phyloP scores from a whole-genome alignment of 2,329 filamentous ascomycete species.

The Neonectria coccinea region DNA sequence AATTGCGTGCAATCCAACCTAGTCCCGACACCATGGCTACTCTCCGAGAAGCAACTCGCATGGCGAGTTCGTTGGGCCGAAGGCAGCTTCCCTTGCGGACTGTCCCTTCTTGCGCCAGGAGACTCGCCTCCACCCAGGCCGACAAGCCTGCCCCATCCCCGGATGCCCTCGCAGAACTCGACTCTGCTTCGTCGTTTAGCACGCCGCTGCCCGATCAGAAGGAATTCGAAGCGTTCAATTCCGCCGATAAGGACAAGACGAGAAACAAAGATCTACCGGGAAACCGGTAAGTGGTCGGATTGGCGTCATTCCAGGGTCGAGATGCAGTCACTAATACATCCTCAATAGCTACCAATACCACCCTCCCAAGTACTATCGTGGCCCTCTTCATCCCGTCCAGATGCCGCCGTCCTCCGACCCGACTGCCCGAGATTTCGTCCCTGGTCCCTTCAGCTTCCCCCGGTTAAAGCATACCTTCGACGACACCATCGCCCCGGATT shows the following conservation, averaged over 20 bases:
- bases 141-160: conserved; percentile 45
- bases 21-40: conserved; percentile 53
- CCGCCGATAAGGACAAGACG: conserved; percentile 50
- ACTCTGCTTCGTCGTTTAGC: conserved; percentile 62
- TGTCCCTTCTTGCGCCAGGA: conserved; percentile 46
- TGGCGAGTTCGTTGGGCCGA: conserved; percentile 48
- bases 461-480: conserved; percentile 92
- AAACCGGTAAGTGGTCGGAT: conserved; percentile 55
- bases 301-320: background rate
- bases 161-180: conserved; percentile 60
- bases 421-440: conserved; percentile 86
- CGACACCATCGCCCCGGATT: conserved; percentile 85
- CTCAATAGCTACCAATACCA: conserved; percentile 89
- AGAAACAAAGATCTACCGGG: conserved; percentile 58
- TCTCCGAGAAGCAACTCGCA: conserved; percentile 55
- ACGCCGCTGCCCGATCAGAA: conserved; percentile 55
- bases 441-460: conserved; percentile 89
- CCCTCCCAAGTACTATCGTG: conserved; percentile 93
- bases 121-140: conserved; percentile 62
- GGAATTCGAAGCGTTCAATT: conserved; percentile 55
- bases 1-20: conserved; percentile 27
- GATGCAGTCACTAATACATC: conserved; percentile 39
- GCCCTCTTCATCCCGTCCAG: conserved; percentile 92
- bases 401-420: conserved; percentile 89
- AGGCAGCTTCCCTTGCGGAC: conserved; percentile 45